Conservation (phyloP, 2,329 filamentous ascomycete genomes). For the Cytospora mali region DNA sequence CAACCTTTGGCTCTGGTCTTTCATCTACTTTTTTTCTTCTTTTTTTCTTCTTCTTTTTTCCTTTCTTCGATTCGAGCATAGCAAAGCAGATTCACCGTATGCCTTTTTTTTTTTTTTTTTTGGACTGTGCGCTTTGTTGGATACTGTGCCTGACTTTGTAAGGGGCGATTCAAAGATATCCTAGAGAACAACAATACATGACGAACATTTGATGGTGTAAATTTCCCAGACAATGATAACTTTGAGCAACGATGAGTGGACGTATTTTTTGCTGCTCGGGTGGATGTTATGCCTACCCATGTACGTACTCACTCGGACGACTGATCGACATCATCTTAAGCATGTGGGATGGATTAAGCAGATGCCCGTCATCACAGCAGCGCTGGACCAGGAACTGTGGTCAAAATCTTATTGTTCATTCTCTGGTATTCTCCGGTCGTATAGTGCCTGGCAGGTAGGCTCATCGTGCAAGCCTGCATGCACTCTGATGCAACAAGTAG, state of each 20-base stretch:
- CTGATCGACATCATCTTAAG: too few relatives aligned
- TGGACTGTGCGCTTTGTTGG: conserved; percentile 3
- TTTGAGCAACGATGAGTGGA: background rate
- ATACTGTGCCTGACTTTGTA: background rate
- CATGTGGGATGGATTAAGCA: too few relatives aligned
- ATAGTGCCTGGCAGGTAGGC: background rate
- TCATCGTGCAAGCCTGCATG: background rate
- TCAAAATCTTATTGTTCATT: background rate
- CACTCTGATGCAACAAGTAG: background rate
- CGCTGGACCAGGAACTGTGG: background rate
- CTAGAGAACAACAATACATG: conserved; percentile 2
- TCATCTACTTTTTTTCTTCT: background rate
- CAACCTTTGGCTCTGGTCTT: background rate
- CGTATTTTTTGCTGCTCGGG: background rate
- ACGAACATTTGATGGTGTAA: background rate
- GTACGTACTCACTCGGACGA: background rate
- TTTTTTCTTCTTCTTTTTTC: too few relatives aligned
- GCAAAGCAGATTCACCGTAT: conserved; percentile 11
- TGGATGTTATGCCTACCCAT: background rate
- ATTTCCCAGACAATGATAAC: background rate
- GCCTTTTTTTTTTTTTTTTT: too few relatives aligned
- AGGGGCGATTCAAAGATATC: background rate
- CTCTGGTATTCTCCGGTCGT: background rate
- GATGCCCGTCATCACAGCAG: background rate
- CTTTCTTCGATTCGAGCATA: conserved; percentile 4